Evolutionary conservation across 495 filamentous ascomycete species (phyloP).

Genomic region (Penicillium canariense): DNA sequence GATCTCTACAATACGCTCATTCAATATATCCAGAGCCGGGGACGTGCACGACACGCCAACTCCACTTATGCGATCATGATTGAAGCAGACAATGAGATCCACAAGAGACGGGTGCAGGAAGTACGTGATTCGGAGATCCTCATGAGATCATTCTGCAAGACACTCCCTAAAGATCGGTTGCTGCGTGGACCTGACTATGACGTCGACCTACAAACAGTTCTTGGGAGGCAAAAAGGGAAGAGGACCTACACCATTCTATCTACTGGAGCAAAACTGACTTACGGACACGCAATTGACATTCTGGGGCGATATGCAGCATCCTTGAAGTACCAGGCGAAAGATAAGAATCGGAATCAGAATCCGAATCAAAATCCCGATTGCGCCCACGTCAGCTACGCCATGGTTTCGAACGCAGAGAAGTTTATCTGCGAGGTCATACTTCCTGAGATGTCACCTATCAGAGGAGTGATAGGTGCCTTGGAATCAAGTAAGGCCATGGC

Average conservation of each 20-base stretch:
- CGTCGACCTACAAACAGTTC: constrained; percentile 43
- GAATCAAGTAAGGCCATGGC: constrained; percentile 68
- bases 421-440: constrained; percentile 82
- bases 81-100: constrained; percentile 62
- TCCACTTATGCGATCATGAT: constrained; percentile 85
- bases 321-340: constrained; percentile 24
- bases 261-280: constrained; percentile 80
- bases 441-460: constrained; percentile 72
- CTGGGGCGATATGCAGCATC: constrained; percentile 63
- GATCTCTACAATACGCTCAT: constrained; percentile 90
- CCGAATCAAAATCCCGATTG: constrained; percentile 58
- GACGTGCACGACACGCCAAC: constrained; percentile 73
- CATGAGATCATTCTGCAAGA: constrained; percentile 72
- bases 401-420: constrained; percentile 53
- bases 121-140: constrained; percentile 53
- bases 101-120: constrained; percentile 54
- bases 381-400: constrained; percentile 60
- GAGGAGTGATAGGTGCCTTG: constrained; percentile 58
- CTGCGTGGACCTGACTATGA: constrained; percentile 61
- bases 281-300: constrained; percentile 63
- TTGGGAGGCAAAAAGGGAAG: constrained; percentile 53
- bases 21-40: constrained; percentile 92
- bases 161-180: constrained; percentile 71
- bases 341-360: constrained; percentile 23
- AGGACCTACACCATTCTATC: constrained; percentile 59